A percentile compares a stretch with the other conserved stretches of the same genome.
Evolutionary conservation across 2,329 filamentous ascomycete species (phyloP).

Genomic region (Colletotrichum gloeosporioides): DNA sequence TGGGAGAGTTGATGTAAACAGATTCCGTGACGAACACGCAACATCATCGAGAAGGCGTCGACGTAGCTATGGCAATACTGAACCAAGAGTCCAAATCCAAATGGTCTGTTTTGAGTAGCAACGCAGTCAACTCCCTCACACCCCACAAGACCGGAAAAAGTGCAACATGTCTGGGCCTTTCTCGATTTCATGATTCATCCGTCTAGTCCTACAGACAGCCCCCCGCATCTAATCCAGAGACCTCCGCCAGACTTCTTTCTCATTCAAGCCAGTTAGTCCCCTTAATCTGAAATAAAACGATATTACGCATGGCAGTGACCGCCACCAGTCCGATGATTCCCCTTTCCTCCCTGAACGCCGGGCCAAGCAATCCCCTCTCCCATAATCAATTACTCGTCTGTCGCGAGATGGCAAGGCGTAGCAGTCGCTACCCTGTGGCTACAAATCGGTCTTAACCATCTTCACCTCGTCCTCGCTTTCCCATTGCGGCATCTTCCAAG

Average conservation of each 20-base stretch:
- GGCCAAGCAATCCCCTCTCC: neutral
- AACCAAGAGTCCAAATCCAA: no score
- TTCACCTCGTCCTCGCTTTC: neutral
- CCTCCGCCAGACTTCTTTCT: neutral
- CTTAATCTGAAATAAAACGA: neutral
- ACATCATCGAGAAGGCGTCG: neutral
- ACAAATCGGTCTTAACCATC: neutral
- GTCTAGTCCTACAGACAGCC: constrained; percentile 3
- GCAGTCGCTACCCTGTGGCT: neutral
- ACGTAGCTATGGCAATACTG: neutral
- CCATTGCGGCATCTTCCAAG: neutral
- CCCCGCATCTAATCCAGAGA: neutral
- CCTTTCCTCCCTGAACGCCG: constrained; percentile 6
- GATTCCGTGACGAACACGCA: no score
- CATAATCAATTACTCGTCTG: neutral
- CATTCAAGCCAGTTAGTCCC: neutral
- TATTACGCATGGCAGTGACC: constrained; percentile 1
- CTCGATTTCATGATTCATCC: neutral
- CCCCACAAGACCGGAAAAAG: neutral
- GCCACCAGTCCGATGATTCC: neutral
- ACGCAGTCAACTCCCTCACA: neutral
- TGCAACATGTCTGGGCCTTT: neutral
- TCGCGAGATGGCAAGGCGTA: neutral
- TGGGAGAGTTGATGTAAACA: no score
- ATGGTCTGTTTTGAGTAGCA: no score